Percentiles rank a stretch among this genome's conserved stretches.
These are phyloP conservation scores for Geosmithia putterillii DNA, from an alignment of 2,329 filamentous ascomycete genomes.

Conservation along the genomic window DNA sequence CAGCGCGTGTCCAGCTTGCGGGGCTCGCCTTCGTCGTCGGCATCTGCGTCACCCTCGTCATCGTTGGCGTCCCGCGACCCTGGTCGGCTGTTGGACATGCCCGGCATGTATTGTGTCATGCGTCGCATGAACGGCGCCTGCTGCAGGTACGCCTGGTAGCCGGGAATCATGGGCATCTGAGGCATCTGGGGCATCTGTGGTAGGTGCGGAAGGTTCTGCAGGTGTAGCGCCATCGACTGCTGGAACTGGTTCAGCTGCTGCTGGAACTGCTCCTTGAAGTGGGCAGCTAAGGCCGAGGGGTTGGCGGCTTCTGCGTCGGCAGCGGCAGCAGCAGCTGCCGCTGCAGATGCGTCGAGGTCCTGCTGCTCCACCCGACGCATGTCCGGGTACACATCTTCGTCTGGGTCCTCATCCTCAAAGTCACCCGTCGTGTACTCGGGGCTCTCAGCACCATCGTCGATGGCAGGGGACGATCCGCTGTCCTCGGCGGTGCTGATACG, in stretches of 20 bases:
- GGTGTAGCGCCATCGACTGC: conserved; percentile 52
- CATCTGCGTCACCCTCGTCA: neutral
- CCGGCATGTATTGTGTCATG: conserved; percentile 62
- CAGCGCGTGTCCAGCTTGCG: conserved; percentile 37
- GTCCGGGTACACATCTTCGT: conserved; percentile 20
- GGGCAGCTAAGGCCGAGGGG: conserved; percentile 50
- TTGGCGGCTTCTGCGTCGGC: conserved; percentile 16
- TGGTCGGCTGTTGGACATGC: conserved; percentile 39
- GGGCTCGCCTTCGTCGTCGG: conserved; percentile 6
- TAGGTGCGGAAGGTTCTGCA: conserved; percentile 43
- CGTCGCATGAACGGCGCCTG: conserved; percentile 53
- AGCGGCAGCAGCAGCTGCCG: no score
- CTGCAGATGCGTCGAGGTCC: conserved; percentile 15
- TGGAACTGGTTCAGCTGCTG: conserved; percentile 68
- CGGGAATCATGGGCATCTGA: conserved; percentile 41
- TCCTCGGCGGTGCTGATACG: conserved; percentile 18
- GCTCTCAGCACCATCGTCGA: conserved; percentile 28
- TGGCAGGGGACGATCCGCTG: conserved; percentile 16
- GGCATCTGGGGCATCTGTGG: conserved; percentile 49
- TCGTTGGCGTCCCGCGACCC: conserved; percentile 25
- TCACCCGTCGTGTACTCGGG: conserved; percentile 32
- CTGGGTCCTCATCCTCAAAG: conserved; percentile 26
- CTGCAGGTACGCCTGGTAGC: conserved; percentile 56
- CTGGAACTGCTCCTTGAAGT: conserved; percentile 61
- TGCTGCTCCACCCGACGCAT: conserved; percentile 20